A percentile compares a stretch with the other conserved stretches of the same genome.
Conservation (phyloP, 148 eudicot genomes). For the Fagopyrum esculentum region DNA sequence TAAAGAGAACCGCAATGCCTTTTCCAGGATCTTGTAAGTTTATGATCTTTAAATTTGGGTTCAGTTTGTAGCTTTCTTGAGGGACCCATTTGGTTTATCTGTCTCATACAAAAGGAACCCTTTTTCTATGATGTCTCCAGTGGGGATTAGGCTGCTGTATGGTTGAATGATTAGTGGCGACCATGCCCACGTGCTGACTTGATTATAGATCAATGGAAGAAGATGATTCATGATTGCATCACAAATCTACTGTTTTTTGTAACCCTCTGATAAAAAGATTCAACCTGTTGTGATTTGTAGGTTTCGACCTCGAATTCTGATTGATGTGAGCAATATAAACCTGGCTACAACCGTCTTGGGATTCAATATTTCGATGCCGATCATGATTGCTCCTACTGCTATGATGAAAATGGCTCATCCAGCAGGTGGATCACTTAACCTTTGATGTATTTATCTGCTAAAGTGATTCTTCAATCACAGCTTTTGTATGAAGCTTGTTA, state of each 20-base stretch:
- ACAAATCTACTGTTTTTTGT: background rate
- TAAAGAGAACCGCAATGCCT: constrained; percentile 67
- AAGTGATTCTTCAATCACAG: background rate
- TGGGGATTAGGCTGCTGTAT: background rate
- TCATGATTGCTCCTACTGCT: constrained; percentile 92
- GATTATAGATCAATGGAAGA: background rate
- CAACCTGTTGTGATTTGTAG: constrained; percentile 23
- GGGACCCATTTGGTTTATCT: background rate
- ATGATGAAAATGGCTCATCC: constrained; percentile 94
- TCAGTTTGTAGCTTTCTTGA: constrained; percentile 9
- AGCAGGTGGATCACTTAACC: constrained; percentile 39
- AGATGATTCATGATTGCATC: background rate
- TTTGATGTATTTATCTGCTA: background rate
- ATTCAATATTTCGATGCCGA: constrained; percentile 80
- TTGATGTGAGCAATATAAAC: constrained; percentile 75
- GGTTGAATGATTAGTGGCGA: background rate
- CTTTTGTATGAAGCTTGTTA: background rate
- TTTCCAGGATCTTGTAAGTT: constrained; percentile 64
- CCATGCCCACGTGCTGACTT: background rate
- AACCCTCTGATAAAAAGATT: background rate
- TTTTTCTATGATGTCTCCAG: background rate
- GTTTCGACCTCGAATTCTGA: constrained; percentile 78
- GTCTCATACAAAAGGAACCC: background rate
- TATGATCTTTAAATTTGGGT: background rate
- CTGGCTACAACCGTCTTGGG: constrained; percentile 61